Conservation (phyloP, 345 rosid species). For the Eucalyptus regnans region DNA sequence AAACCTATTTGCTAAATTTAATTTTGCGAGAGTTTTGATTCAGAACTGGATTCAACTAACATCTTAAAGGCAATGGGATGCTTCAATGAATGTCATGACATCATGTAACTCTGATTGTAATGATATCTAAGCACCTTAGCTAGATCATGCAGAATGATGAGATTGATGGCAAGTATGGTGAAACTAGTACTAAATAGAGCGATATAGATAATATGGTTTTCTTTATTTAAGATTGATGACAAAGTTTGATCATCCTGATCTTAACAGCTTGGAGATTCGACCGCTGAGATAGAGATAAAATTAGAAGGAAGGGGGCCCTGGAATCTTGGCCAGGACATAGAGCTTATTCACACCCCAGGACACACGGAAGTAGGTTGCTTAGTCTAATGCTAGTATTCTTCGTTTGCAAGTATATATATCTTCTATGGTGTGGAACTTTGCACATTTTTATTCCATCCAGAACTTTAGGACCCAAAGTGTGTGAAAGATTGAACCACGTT, state of each 20-base stretch:
- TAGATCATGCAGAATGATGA: neutral
- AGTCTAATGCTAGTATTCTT: neutral
- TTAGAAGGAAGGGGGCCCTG: conserved; percentile 57
- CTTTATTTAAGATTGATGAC: neutral
- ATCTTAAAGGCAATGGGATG: neutral
- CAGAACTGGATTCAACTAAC: neutral
- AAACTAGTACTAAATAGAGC: neutral
- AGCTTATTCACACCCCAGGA: conserved; percentile 52
- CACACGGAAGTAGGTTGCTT: conserved; percentile 33
- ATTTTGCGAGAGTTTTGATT: neutral
- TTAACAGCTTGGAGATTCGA: conserved; percentile 25
- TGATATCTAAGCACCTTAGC: neutral
- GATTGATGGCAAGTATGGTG: neutral
- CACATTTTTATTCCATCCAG: neutral
- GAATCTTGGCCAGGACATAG: conserved; percentile 30
- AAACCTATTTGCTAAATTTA: neutral
- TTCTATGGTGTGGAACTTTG: neutral
- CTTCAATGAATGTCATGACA: neutral
- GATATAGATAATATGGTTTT: neutral
- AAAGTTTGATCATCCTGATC: neutral
- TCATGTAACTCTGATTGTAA: neutral
- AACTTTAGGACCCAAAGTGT: neutral
- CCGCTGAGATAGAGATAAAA: conserved; percentile 45
- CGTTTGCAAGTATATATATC: neutral
- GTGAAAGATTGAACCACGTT: neutral